Base-by-base conservation (phyloP, 106 monocot species). In the Hemerocallis citrina region DNA sequence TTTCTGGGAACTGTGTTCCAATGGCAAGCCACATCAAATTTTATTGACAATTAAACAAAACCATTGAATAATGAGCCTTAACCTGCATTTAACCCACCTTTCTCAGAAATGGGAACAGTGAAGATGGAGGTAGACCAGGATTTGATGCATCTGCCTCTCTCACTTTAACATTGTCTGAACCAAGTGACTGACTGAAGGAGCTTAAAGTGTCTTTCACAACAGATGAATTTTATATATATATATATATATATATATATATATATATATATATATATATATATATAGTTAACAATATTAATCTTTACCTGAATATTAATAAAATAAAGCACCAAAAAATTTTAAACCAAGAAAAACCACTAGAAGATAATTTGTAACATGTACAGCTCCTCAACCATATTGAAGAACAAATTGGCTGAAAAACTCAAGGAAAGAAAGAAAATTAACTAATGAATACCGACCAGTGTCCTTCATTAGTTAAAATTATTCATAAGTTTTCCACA, bases 81-180 rank as follows among this genome's bases (percentile, higher is more conserved):
- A 54, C 0, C 32, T 54, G 16, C n/a, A 30, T 25, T 39, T 7
- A 1, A 48, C 65, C 3, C 65, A 94, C 94, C 94, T 95, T 87
- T 64, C 57, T 84, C 5, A 90, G 22, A 75, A 95, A 90, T 66
- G 95, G 7, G 75, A 87, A 76, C 47, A 87, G 37, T n/a, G 86
- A 87, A 72, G 86, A 87, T 61, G 86, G 86, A 57, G 86, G 86
- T 21, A 87, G 42, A 49, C 86, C 86, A 55, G 86, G 86, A 76
- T 87, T 87, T 68, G 75, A 79, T 54, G 41, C 63, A 52, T 70
- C 62, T 72, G 86, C 78, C 12, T 34, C 49, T 82, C 70, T 87
- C 22, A 87, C 61, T 39, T 69, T 78, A 31, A 87, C 79, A 66
- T 82, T 82, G 48, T 87, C 86, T 39, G 75, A 59, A 52, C 82